These are phyloP conservation scores for Penicillium waksmanii DNA, from an alignment of 495 filamentous ascomycete genomes.

Conservation along the genomic window DNA sequence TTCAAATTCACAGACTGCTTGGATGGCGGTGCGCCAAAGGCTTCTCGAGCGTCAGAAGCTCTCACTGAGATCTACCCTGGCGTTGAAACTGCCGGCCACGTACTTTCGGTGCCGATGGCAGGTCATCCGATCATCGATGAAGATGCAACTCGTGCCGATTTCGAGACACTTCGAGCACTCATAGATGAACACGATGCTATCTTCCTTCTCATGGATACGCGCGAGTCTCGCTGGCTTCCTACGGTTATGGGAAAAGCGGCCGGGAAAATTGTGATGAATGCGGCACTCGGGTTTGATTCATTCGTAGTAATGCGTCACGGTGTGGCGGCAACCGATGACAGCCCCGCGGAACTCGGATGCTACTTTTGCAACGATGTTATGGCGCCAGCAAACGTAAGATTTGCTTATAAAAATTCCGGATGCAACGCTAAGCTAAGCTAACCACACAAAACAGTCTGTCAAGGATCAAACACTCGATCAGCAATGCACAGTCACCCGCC, in stretches of 20 bases:
- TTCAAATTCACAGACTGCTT: conserved; percentile 90
- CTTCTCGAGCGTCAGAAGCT: conserved; percentile 76
- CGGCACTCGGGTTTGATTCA: conserved; percentile 92
- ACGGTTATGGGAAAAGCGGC: conserved; percentile 94
- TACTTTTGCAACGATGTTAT: conserved; percentile 99
- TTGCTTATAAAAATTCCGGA: neutral
- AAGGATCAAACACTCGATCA: conserved; percentile 95
- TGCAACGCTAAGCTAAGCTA: conserved; percentile 42
- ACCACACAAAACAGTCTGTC: conserved; percentile 63
- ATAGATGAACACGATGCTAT: conserved; percentile 89
- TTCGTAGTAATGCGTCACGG: conserved; percentile 98
- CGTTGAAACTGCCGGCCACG: conserved; percentile 76
- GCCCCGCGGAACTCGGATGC: conserved; percentile 71
- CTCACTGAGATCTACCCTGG: conserved; percentile 89
- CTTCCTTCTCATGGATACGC: conserved; percentile 94
- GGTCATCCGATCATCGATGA: conserved; percentile 84
- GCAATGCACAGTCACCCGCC: conserved; percentile 96
- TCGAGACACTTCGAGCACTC: conserved; percentile 69
- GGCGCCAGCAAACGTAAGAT: conserved; percentile 85
- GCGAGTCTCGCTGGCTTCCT: conserved; percentile 95
- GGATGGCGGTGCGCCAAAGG: conserved; percentile 83
- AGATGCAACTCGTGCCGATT: conserved; percentile 67
- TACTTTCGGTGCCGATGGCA: conserved; percentile 89
- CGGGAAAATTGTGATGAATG: conserved; percentile 94
- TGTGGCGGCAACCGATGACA: conserved; percentile 44